phyloP scores from a whole-genome alignment of 2,329 filamentous ascomycete genomes.

The Aureobasidium sp. region DNA sequence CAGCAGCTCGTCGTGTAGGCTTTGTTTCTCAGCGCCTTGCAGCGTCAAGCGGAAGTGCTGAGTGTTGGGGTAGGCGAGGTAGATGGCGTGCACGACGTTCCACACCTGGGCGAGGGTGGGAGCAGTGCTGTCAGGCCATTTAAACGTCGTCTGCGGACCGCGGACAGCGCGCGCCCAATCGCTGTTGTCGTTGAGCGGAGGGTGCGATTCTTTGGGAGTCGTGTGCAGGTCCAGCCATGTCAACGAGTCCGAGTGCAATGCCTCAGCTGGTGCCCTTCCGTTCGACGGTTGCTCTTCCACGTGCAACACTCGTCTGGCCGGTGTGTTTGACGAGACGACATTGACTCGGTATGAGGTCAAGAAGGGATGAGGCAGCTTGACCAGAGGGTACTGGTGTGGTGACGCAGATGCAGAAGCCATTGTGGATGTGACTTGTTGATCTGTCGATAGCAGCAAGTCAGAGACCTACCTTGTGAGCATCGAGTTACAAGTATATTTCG shows the following conservation, averaged over 20 bases:
- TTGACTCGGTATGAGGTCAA: constrained; percentile 36
- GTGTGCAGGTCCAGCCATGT: constrained; percentile 31
- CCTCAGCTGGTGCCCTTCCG: constrained; percentile 28
- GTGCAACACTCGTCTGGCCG: constrained; percentile 25
- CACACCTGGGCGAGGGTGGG: constrained; percentile 39
- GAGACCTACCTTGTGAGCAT: neutral
- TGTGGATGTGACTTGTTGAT: neutral
- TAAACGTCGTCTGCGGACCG: constrained; percentile 33
- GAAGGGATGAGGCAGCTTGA: constrained; percentile 41
- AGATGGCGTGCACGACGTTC: constrained; percentile 39
- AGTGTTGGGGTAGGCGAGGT: constrained; percentile 34
- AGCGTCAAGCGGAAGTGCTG: constrained; percentile 38
- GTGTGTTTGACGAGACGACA: constrained; percentile 21
- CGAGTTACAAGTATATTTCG: neutral
- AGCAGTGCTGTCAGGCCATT: constrained; percentile 30
- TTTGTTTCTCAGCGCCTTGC: constrained; percentile 28
- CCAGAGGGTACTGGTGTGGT: constrained; percentile 16
- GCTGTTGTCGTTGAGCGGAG: constrained; percentile 24
- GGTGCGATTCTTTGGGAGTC: constrained; percentile 18
- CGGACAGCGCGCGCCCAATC: constrained; percentile 38
- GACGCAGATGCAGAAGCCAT: neutral
- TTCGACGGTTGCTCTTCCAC: constrained; percentile 28
- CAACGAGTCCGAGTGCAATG: constrained; percentile 31
- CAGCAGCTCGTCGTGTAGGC: constrained; percentile 34
- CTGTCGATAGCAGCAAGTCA: neutral